A percentile compares a stretch with the other conserved stretches of the same genome.
phyloP scores from a whole-genome alignment of 345 rosid genomes.

The Erodium maritimum region DNA sequence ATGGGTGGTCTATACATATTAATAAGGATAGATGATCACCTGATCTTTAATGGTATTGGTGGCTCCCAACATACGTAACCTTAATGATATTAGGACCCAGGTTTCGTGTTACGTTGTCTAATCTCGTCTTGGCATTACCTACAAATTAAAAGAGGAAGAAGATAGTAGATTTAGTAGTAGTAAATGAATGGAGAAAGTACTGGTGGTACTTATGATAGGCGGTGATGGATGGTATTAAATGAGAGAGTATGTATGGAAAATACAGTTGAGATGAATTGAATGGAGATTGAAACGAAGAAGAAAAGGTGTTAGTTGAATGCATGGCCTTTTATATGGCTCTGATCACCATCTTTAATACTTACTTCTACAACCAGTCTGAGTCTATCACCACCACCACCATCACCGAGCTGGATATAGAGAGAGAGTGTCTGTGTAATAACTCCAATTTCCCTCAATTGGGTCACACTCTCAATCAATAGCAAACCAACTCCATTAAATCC shows the following conservation, averaged over 20 bases:
- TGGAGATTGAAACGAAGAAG: too few relatives aligned
- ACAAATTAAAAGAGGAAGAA: too few relatives aligned
- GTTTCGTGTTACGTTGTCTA: background rate
- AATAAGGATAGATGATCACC: background rate
- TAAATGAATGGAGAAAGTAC: background rate
- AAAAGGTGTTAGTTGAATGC: background rate
- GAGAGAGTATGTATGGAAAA: background rate
- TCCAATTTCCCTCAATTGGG: conserved; percentile 36
- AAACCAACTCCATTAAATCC: conserved; percentile 14
- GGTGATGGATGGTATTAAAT: background rate
- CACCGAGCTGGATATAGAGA: conserved; percentile 35
- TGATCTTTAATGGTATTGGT: conserved; percentile 3
- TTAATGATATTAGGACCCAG: background rate
- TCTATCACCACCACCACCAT: conserved; percentile 15
- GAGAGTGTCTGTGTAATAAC: conserved; percentile 22
- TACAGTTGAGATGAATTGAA: background rate
- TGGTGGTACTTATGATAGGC: background rate
- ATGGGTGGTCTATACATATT: background rate
- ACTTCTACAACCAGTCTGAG: background rate
- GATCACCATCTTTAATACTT: background rate
- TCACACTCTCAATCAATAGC: conserved; percentile 24
- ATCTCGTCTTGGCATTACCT: background rate
- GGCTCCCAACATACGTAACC: conserved; percentile 4
- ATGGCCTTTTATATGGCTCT: background rate
- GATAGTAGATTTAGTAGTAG: background rate